Evolutionary conservation across 1,284 basidiomycete genomes (phyloP).

Genomic region (Rhizoctonia solani): DNA sequence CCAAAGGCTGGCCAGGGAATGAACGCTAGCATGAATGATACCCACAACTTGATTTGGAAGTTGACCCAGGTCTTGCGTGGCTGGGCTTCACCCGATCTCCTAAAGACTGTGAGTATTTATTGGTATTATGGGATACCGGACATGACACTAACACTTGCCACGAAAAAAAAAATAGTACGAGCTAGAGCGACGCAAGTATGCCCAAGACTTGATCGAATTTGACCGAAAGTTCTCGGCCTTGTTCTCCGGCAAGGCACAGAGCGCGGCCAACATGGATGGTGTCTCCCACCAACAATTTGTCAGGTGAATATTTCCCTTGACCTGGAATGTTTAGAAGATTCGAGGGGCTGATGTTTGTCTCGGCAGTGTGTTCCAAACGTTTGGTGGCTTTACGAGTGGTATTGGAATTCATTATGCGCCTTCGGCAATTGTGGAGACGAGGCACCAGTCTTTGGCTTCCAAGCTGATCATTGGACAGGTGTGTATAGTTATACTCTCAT

Average conservation of each 20-base stretch:
- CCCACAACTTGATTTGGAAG: slow-evolving; percentile 85
- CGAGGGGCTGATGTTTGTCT: slow-evolving; percentile 23
- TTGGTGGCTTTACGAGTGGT: slow-evolving; percentile 53
- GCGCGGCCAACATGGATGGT: slow-evolving; percentile 59
- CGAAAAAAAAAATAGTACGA: slow-evolving; percentile 75
- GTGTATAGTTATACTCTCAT: neutral
- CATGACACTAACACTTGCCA: neutral
- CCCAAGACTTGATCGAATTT: slow-evolving; percentile 78
- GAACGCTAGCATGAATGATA: slow-evolving; percentile 84
- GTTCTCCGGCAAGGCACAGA: slow-evolving; percentile 75
- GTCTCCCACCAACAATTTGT: slow-evolving; percentile 70
- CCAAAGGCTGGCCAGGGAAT: slow-evolving; percentile 71
- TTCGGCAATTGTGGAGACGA: slow-evolving; percentile 55
- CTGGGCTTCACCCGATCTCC: slow-evolving; percentile 64
- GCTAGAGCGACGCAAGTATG: slow-evolving; percentile 71
- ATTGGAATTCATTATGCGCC: slow-evolving; percentile 65
- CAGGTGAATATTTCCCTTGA: slow-evolving; percentile 49
- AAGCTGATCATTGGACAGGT: slow-evolving; percentile 56
- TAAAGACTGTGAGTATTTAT: slow-evolving; percentile 65
- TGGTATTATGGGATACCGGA: slow-evolving; percentile 16
- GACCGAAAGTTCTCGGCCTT: slow-evolving; percentile 75
- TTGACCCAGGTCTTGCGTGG: slow-evolving; percentile 71
- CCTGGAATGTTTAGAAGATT: neutral
- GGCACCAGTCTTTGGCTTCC: slow-evolving; percentile 53
- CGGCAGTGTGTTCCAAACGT: slow-evolving; percentile 59